Evolutionary conservation across 768 basidiomycete species (phyloP).

Genomic region (Rhodocollybia butyracea): DNA sequence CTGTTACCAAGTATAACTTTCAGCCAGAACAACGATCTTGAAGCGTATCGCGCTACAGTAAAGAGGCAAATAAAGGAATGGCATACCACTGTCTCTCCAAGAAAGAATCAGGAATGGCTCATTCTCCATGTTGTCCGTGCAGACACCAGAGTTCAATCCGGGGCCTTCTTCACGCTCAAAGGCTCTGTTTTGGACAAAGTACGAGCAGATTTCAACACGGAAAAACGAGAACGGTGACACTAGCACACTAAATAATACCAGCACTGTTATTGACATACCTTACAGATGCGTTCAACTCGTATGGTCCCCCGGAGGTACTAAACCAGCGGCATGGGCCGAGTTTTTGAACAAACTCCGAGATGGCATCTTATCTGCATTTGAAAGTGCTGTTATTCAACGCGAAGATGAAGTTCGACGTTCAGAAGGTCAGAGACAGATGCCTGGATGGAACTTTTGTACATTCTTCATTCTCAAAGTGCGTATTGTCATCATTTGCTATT

Average conservation of each 20-base stretch:
- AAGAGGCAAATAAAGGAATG: constrained; percentile 93
- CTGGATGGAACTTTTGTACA: constrained; percentile 98
- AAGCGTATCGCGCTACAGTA: constrained; percentile 72
- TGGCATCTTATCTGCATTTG: constrained; percentile 80
- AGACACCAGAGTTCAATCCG: constrained; percentile 54
- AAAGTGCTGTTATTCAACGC: constrained; percentile 68
- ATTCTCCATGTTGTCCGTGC: constrained; percentile 83
- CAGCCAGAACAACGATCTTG: constrained; percentile 54
- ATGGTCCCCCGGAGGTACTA: constrained; percentile 70
- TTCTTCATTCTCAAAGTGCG: constrained; percentile 93
- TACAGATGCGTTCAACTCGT: constrained; percentile 78
- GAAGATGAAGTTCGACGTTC: constrained; percentile 91
- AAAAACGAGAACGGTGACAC: constrained; percentile 78
- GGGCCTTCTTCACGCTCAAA: constrained; percentile 81
- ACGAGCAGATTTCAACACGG: constrained; percentile 85
- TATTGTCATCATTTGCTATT: not conserved
- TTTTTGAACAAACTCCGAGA: constrained; percentile 89
- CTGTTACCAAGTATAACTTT: constrained; percentile 1
- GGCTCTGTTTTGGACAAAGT: constrained; percentile 87
- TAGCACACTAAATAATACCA: not conserved
- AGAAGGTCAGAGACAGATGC: constrained; percentile 86
- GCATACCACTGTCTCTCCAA: constrained; percentile 60
- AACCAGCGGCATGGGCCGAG: constrained; percentile 84
- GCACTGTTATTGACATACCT: constrained; percentile 13
- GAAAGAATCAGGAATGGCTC: constrained; percentile 91